A percentile compares a stretch with the other conserved stretches of the same genome.
These are phyloP conservation scores for Cystobasidium slooffiae DNA, from an alignment of 1,284 basidiomycete species.

Conservation along the genomic window DNA sequence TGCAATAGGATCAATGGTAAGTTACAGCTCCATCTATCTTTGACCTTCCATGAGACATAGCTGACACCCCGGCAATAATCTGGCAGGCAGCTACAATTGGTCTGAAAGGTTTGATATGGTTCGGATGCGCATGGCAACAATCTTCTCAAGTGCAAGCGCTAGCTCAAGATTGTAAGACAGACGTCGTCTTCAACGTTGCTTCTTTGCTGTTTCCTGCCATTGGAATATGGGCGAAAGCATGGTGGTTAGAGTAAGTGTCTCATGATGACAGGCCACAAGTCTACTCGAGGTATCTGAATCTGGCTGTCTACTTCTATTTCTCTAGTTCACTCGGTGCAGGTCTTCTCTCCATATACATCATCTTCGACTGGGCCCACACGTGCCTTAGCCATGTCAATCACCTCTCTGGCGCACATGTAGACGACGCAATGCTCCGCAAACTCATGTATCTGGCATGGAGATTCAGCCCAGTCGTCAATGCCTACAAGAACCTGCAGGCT, in stretches of 20 bases:
- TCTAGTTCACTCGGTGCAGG: constrained; percentile 33
- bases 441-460: constrained; percentile 40
- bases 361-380: constrained; percentile 41
- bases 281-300: too few species aligned
- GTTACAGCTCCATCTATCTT: constrained; percentile 58
- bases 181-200: constrained; percentile 63
- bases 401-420: constrained; percentile 30
- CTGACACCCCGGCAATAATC: constrained; percentile 54
- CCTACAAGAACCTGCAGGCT: constrained; percentile 42
- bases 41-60: constrained; percentile 55
- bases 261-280: neutral
- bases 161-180: constrained; percentile 63
- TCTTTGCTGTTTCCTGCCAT: constrained; percentile 63
- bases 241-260: constrained; percentile 41
- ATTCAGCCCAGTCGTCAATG: constrained; percentile 40
- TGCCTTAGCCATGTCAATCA: constrained; percentile 32
- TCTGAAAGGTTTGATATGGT: constrained; percentile 37
- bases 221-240: constrained; percentile 48
- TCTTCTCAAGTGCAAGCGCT: constrained; percentile 53
- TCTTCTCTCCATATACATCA: constrained; percentile 38
- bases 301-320: neutral
- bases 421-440: constrained; percentile 29
- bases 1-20: constrained; percentile 62
- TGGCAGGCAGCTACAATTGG: constrained; percentile 22
- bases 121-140: constrained; percentile 31